Evolutionary conservation across 2,329 filamentous ascomycete genomes (phyloP).

Genomic region (Magnaporthales sp.): DNA sequence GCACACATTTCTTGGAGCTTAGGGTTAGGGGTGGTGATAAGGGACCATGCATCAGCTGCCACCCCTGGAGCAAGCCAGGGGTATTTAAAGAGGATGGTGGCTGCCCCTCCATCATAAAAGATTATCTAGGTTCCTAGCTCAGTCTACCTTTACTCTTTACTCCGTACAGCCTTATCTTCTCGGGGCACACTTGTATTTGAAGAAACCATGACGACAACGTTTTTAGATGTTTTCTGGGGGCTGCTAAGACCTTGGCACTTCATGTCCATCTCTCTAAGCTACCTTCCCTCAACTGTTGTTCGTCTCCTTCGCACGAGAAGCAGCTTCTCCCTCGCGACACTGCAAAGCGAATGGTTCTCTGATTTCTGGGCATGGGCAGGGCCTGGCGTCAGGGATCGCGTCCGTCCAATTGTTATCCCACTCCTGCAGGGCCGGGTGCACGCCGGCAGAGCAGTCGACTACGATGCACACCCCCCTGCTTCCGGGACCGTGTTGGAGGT

Average conservation of each 20-base stretch:
- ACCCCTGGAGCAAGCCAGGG: too few species aligned
- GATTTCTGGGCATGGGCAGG: constrained; percentile 50
- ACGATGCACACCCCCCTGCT: constrained; percentile 26
- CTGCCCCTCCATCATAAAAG: neutral
- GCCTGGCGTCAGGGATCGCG: constrained; percentile 35
- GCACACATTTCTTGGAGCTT: neutral
- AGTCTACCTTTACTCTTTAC: neutral
- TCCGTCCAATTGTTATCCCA: constrained; percentile 36
- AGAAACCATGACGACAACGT: neutral
- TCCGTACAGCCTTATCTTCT: neutral
- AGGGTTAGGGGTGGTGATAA: neutral
- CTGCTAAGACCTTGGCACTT: constrained; percentile 44
- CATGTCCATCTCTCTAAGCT: constrained; percentile 36
- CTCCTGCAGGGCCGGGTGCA: constrained; percentile 41
- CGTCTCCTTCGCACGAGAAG: constrained; percentile 25
- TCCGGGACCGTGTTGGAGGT: constrained; percentile 50
- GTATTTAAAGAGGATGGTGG: neutral
- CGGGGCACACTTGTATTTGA: neutral
- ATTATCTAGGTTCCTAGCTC: neutral
- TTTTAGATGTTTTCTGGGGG: constrained; percentile 13
- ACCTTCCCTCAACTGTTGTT: constrained; percentile 42
- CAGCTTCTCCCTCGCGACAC: constrained; percentile 29
- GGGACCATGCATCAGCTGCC: neutral
- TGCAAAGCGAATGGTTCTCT: constrained; percentile 48
- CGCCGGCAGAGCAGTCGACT: constrained; percentile 24